These are phyloP conservation scores for Nothophoma quercina DNA, from an alignment of 2,329 filamentous ascomycete genomes.

Conservation along the genomic window DNA sequence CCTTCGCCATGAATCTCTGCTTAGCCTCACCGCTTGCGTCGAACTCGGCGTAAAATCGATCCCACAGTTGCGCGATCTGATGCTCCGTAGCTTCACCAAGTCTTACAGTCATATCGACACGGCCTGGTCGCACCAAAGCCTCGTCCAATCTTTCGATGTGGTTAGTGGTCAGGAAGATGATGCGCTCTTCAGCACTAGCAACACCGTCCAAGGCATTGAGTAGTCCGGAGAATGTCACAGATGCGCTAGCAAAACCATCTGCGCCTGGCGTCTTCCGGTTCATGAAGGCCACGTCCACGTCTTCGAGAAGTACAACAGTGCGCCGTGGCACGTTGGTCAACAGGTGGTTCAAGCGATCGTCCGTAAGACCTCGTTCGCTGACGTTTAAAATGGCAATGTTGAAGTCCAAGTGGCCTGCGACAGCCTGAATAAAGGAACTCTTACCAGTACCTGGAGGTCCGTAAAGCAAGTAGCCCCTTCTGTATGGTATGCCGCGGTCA, in stretches of 20 bases:
- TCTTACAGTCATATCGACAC: conserved; percentile 91
- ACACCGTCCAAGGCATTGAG: conserved; percentile 79
- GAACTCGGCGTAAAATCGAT: conserved; percentile 89
- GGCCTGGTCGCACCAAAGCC: conserved; percentile 86
- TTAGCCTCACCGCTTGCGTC: conserved; percentile 70
- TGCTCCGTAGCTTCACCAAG: conserved; percentile 87
- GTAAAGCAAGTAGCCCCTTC: conserved; percentile 86
- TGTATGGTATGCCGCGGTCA: conserved; percentile 92
- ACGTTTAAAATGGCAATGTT: conserved; percentile 92
- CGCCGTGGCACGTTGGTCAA: conserved; percentile 84
- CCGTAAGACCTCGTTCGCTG: conserved; percentile 87
- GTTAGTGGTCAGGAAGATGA: conserved; percentile 94
- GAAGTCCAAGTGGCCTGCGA: conserved; percentile 92
- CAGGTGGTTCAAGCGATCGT: conserved; percentile 85
- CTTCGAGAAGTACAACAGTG: conserved; percentile 84
- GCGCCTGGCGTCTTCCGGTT: conserved; percentile 78
- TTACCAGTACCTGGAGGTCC: conserved; percentile 92
- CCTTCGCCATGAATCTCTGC: conserved; percentile 72
- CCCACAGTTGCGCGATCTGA: conserved; percentile 89
- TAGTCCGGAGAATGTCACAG: conserved; percentile 92
- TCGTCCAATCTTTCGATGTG: conserved; percentile 89
- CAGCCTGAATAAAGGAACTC: conserved; percentile 93
- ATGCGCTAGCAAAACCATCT: conserved; percentile 86
- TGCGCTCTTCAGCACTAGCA: conserved; percentile 91
- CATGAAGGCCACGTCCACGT: conserved; percentile 88